Conservation (phyloP, 768 basidiomycete genomes). For the Lyophyllum atratum region DNA sequence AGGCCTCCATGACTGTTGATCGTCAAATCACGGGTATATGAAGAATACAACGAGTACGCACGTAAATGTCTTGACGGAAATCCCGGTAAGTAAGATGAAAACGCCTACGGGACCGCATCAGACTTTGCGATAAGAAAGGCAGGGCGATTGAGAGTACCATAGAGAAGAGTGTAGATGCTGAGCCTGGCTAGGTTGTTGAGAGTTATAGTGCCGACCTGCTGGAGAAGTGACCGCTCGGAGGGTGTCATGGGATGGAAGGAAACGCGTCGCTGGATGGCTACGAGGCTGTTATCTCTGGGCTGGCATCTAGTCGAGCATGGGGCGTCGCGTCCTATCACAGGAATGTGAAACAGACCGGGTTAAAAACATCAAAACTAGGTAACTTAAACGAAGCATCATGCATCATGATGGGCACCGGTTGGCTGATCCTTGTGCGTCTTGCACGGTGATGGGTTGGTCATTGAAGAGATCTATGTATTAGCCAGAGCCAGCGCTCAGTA, state of each 20-base stretch:
- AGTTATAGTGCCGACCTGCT: neutral
- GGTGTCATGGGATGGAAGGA: neutral
- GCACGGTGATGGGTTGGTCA: no score
- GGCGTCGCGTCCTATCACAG: no score
- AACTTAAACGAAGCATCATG: no score
- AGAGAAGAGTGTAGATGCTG: neutral
- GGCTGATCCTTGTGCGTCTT: no score
- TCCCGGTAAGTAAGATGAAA: neutral
- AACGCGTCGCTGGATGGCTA: neutral
- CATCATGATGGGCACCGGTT: no score
- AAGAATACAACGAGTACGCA: neutral
- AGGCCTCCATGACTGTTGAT: neutral
- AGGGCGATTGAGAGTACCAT: neutral
- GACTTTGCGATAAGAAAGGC: neutral
- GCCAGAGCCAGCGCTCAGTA: no score
- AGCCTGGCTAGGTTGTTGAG: neutral
- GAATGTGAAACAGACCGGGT: no score
- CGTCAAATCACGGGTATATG: neutral
- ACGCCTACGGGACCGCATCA: neutral
- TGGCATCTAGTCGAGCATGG: no score
- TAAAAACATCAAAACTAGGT: no score
- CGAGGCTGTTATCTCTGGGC: no score
- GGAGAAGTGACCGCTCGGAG: neutral
- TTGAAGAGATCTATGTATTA: no score
- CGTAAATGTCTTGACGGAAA: neutral